Base-by-base conservation (phyloP, 768 basidiomycete species). In the Mycena filopes region DNA sequence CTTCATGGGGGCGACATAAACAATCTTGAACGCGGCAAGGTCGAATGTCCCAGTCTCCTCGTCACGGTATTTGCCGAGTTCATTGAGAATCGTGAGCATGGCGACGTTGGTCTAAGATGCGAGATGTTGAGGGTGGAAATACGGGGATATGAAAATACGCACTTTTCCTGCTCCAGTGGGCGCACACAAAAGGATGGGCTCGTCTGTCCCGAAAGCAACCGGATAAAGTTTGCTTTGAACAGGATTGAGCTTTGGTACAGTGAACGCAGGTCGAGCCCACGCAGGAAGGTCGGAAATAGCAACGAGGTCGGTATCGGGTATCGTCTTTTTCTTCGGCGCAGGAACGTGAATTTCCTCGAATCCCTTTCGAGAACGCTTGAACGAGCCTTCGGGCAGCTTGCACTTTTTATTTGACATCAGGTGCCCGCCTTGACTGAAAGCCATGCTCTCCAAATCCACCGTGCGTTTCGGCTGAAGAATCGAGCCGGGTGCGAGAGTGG, bases 151-250 rank as follows among this genome's bases (percentile, higher is more conserved):
- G 7, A 63, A 51, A 36, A n/a, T n/a, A 70, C 87, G 64, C 71
- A 95, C 96, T 89, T 99, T 99, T 68, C 98, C 98, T 15, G 97
- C 98, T 76, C 98, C 97, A 1, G 98, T 99, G 6, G 98, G 98
- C 0, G 98, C 98, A 80, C 98, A 99, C 31, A 99, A 88, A 28
- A 99, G 81, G 64, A 99, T 86, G 0, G 97, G 97, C 69, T 99
- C 96, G 68, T 98, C 96, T 0, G 94, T 93, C 0, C 93, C 94
- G 75, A 98, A 98, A 0, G 97, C 97, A 60, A 95, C 80, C 0
- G 98, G 96, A 79, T 84, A 99, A 11, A 98, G 80, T 78, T 93
- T 95, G 82, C 93, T 95, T 79, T 99, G 98, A 11, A 99, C 86
- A 20, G 93, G 88, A 77, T 99, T 99, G 43, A 99, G 86, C 57